Evolutionary conservation across 1,284 basidiomycete species (phyloP).

Genomic region (Naganishia sp.): DNA sequence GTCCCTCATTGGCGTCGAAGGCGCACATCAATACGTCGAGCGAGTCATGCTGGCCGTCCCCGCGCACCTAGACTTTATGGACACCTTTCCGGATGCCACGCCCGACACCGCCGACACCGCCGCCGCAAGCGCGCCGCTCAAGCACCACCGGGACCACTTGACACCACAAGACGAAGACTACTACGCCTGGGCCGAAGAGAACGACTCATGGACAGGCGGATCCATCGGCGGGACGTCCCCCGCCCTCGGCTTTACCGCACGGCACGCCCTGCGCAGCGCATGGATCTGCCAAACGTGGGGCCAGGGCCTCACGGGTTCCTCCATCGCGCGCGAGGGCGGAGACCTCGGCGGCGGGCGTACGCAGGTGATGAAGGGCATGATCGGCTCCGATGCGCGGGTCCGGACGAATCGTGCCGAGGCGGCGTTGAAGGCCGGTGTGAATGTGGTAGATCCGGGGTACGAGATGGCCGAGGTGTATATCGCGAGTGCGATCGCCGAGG

Average conservation of each 20-base stretch:
- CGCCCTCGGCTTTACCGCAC: slow-evolving; percentile 64
- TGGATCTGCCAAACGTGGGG: slow-evolving; percentile 78
- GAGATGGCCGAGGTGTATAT: slow-evolving; percentile 52
- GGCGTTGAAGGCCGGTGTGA: slow-evolving; percentile 24
- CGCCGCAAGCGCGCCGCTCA: background rate
- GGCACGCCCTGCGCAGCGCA: slow-evolving; percentile 69
- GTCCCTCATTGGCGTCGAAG: slow-evolving; percentile 60
- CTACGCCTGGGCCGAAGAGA: slow-evolving; percentile 74
- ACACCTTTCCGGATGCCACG: background rate
- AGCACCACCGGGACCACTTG: slow-evolving; percentile 39
- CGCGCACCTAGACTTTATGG: slow-evolving; percentile 43
- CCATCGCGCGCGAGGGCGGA: slow-evolving; percentile 17
- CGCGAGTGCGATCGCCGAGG: slow-evolving; percentile 43
- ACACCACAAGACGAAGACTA: slow-evolving; percentile 57
- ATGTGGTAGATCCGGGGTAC: slow-evolving; percentile 46
- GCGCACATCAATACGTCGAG: slow-evolving; percentile 71
- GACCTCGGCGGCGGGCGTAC: background rate
- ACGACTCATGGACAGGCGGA: slow-evolving; percentile 73
- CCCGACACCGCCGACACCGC: background rate
- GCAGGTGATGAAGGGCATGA: slow-evolving; percentile 45
- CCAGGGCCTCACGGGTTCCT: slow-evolving; percentile 55
- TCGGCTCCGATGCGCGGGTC: slow-evolving; percentile 32
- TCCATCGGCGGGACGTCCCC: slow-evolving; percentile 70
- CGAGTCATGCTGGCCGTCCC: slow-evolving; percentile 60
- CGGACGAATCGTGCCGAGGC: slow-evolving; percentile 5